Evolutionary conservation across 225 moss, liverwort and hornwort species (phyloP).

Genomic region (Takakia lepidozioides): DNA sequence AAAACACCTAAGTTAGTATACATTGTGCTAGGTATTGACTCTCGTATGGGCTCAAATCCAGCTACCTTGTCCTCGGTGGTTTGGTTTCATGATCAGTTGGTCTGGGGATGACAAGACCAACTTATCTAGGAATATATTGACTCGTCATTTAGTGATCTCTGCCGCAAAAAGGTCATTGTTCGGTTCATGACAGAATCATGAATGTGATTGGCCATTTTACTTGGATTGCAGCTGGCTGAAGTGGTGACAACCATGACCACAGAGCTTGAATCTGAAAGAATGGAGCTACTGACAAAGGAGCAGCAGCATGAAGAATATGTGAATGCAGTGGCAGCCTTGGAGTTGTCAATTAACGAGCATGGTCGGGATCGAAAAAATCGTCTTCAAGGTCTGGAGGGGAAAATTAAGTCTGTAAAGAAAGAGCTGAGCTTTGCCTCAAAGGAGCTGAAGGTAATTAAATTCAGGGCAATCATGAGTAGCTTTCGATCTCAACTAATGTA

Average conservation of each 20-base stretch:
- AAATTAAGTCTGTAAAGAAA: slow-evolving; percentile 70
- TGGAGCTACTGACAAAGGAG: slow-evolving; percentile 49
- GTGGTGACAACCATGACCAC: slow-evolving; percentile 51
- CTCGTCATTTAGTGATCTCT: too few species aligned
- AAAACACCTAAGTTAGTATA: too few species aligned
- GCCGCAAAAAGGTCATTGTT: too few species aligned
- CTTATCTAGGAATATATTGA: too few species aligned
- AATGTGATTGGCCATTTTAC: slow-evolving; percentile 36
- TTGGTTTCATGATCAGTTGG: too few species aligned
- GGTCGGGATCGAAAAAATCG: slow-evolving; percentile 65
- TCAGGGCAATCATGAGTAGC: too few species aligned
- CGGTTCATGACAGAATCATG: too few species aligned
- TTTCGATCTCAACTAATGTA: too few species aligned
- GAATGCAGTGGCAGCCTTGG: slow-evolving; percentile 40
- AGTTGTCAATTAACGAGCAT: slow-evolving; percentile 59
- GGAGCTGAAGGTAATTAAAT: slow-evolving; percentile 66
- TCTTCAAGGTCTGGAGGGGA: slow-evolving; percentile 64
- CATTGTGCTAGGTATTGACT: too few species aligned
- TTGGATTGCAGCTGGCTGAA: slow-evolving; percentile 59
- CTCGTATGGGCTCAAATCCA: too few species aligned
- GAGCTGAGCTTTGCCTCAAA: slow-evolving; percentile 64
- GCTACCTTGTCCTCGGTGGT: too few species aligned
- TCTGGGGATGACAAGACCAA: too few species aligned
- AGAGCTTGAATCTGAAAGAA: slow-evolving; percentile 59
- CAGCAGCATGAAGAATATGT: slow-evolving; percentile 53